Evolutionary conservation across 345 rosid genomes (phyloP).

Genomic region (Aurinia saxatilis): DNA sequence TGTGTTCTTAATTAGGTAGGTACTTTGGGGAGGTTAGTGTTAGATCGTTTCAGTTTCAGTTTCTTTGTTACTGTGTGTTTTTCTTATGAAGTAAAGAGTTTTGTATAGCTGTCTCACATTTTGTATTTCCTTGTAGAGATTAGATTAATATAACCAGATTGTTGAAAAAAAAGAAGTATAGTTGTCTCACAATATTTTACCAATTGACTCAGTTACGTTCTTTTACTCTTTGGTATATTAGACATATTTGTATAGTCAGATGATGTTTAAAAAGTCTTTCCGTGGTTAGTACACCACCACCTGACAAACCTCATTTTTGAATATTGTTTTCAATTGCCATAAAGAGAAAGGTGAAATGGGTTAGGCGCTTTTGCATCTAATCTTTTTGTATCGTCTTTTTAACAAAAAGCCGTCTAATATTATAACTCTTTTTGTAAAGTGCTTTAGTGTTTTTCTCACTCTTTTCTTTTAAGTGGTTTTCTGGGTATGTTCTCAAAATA

Average conservation of each 20-base stretch:
- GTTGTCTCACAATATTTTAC: too few species aligned
- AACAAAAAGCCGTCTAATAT: too few species aligned
- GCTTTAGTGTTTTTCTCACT: slow-evolving; percentile 5
- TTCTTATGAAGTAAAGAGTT: too few species aligned
- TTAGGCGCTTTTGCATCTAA: slow-evolving; percentile 21
- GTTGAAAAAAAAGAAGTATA: too few species aligned
- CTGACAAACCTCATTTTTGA: not conserved
- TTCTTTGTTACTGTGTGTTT: too few species aligned
- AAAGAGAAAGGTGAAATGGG: slow-evolving; percentile 1
- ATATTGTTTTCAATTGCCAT: not conserved
- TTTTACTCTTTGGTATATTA: not conserved
- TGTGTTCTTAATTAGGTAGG: not conserved
- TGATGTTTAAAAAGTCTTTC: not conserved
- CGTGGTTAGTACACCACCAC: not conserved
- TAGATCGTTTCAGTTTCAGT: not conserved
- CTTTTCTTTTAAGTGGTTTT: not conserved
- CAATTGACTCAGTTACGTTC: too few species aligned
- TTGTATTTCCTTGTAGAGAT: too few species aligned
- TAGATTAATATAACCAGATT: too few species aligned
- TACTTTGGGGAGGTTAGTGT: not conserved
- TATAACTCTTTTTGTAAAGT: not conserved
- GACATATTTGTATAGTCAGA: not conserved
- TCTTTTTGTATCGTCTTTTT: not conserved
- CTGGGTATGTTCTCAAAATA: not conserved
- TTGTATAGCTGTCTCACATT: too few species aligned